These are phyloP conservation scores for Tephrocybe sp. DNA, from an alignment of 768 basidiomycete species.

Conservation along the genomic window DNA sequence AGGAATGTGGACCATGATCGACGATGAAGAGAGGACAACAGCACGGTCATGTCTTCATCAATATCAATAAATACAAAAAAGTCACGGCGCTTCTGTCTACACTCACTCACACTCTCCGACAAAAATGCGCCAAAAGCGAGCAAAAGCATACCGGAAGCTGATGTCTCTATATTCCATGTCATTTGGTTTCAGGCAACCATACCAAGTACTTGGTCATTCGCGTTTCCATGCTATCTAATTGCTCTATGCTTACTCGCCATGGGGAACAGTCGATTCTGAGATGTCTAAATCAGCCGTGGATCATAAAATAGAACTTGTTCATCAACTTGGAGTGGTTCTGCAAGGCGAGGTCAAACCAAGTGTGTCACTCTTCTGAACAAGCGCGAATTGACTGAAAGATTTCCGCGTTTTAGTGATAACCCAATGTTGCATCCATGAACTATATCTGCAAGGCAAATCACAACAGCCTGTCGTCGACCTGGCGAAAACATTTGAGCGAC, in stretches of 20 bases:
- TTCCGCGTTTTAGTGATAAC: constrained; percentile 85
- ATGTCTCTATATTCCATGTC: constrained; percentile 87
- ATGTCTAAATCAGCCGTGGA: constrained; percentile 72
- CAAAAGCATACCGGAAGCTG: constrained; percentile 91
- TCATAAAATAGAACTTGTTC: constrained; percentile 72
- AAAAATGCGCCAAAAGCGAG: constrained; percentile 90
- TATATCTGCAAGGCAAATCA: constrained; percentile 80
- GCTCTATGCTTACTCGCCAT: constrained; percentile 5
- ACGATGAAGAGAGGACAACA: background rate
- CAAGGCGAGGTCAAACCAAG: constrained; percentile 92
- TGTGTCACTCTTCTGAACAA: constrained; percentile 42
- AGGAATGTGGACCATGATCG: constrained; percentile 12
- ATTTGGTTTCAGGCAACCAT: constrained; percentile 92
- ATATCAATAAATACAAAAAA: constrained; percentile 19
- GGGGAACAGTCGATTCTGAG: constrained; percentile 72
- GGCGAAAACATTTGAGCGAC: constrained; percentile 89
- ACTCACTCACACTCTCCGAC: background rate
- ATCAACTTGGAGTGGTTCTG: constrained; percentile 73
- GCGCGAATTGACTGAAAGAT: constrained; percentile 13
- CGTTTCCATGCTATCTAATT: constrained; percentile 6
- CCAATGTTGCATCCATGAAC: constrained; percentile 93
- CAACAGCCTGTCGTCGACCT: constrained; percentile 81
- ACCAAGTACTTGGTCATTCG: constrained; percentile 83
- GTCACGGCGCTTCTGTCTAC: background rate
- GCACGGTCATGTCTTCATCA: constrained; percentile 1